A percentile compares a stretch with the other conserved stretches of the same genome.
These are phyloP conservation scores for Venustampulla echinocandica DNA, from an alignment of 495 filamentous ascomycete species.

Conservation along the genomic window DNA sequence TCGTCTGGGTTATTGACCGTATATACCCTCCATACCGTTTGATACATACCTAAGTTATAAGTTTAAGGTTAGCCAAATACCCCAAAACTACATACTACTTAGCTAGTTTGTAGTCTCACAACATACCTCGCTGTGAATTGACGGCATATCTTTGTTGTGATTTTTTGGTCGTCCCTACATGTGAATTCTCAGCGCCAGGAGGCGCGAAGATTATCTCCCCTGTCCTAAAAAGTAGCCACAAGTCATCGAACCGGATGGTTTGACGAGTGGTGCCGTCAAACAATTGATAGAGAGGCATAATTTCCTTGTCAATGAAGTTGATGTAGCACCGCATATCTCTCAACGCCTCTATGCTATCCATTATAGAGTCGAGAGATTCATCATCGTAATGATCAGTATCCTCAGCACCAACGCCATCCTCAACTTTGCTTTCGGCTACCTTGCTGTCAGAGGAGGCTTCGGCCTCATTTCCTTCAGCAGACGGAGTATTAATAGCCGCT, in stretches of 20 bases:
- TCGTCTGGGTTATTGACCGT: neutral
- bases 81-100: no score
- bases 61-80: constrained; percentile 17
- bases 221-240: constrained; percentile 27
- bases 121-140: no score
- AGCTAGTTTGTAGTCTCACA: no score
- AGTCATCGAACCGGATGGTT: constrained; percentile 22
- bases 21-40: constrained; percentile 12
- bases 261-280: constrained; percentile 8
- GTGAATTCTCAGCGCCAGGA: neutral
- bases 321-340: constrained; percentile 19
- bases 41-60: constrained; percentile 20
- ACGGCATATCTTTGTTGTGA: no score
- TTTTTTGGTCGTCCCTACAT: constrained; percentile 21
- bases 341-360: constrained; percentile 10
- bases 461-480: neutral
- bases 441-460: constrained; percentile 13
- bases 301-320: constrained; percentile 10
- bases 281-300: constrained; percentile 26
- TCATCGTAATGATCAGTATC: no score
- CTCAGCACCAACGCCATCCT: no score
- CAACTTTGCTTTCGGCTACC: no score
- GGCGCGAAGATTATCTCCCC: constrained; percentile 21
- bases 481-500: constrained; percentile 10
- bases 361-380: constrained; percentile 19